Conservation (phyloP, 2,329 filamentous ascomycete species). For the Fusarium domesticum region DNA sequence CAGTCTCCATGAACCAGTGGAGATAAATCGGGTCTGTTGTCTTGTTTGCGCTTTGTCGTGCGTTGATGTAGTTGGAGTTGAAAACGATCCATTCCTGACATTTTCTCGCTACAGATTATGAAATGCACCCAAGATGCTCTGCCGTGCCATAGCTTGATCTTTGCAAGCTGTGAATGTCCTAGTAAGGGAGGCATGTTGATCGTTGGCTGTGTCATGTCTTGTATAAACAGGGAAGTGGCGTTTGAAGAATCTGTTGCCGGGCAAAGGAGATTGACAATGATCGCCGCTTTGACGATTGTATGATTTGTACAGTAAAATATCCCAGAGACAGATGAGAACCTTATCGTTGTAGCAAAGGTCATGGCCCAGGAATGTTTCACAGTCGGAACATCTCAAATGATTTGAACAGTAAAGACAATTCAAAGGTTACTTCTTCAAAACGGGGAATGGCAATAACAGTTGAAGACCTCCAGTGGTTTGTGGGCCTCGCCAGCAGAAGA, state of each 20-base stretch:
- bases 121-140: neutral
- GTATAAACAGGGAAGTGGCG: neutral
- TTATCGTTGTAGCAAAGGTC: too few species aligned
- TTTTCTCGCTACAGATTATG: neutral
- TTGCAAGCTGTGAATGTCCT: neutral
- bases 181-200: neutral
- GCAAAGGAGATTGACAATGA: neutral
- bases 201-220: neutral
- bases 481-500: neutral
- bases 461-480: neutral
- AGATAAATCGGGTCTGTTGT: slow-evolving; percentile 3
- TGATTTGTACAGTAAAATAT: too few species aligned
- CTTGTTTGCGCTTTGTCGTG: slow-evolving; percentile 3
- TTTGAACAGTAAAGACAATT: too few species aligned
- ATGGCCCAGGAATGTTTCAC: too few species aligned
- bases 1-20: slow-evolving; percentile 4
- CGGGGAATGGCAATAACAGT: too few species aligned
- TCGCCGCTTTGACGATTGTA: too few species aligned
- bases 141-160: neutral
- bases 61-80: slow-evolving; percentile 7
- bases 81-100: neutral
- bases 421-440: too few species aligned
- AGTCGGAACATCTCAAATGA: too few species aligned
- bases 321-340: too few species aligned
- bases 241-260: slow-evolving; percentile 5